Base-by-base conservation (phyloP, 805 yeast genomes). In the Candida morakotiae region DNA sequence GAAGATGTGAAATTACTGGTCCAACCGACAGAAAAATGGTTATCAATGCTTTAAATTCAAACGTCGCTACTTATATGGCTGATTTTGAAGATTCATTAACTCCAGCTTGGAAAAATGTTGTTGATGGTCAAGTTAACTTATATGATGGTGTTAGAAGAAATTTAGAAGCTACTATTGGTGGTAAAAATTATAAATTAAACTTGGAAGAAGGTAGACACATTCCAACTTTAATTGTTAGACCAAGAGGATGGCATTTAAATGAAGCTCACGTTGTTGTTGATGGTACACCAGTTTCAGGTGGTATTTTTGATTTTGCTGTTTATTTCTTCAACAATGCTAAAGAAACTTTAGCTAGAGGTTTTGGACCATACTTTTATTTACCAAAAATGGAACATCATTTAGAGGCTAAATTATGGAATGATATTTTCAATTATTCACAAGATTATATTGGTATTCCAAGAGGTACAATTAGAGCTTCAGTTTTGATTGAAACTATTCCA, bases 331-430 rank as follows among this genome's bases (percentile, higher is more conserved):
- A 84, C 62, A 84, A 82, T 55, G 91, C 89, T 28, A 64, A 67
- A 35, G 76, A 74, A 54, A 51, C 81, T 29, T 56, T 83, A 39
- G 70, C 71, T 15, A 72, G 73, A 47, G 91, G 91, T 22, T 71
- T 75, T 44, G 91, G 89, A 32, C 93, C 94, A 17, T 84, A 83
- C 67, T 84, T 83, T 56, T 84, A 84, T 55, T 64, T 84, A 52
- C 93, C 93, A 49, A 84, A 84, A 67, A 82, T 84, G 88, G 93
- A 84, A 60, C 91, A 83, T 61, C 87, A 81, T 59, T 67, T 79
- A 52, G 94, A 84, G 61, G 93, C 93, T 37, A 76, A 77, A 58
- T 67, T 84, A 51, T 84, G 94, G 94, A 83, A 84, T 58, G 89
- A 83, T 56, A 74, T 84, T 43, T 84, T 84, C 66, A 71, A 77